Base-by-base conservation (phyloP, 139 green algal genomes). In the Deuterostichococcus epilithicus region DNA sequence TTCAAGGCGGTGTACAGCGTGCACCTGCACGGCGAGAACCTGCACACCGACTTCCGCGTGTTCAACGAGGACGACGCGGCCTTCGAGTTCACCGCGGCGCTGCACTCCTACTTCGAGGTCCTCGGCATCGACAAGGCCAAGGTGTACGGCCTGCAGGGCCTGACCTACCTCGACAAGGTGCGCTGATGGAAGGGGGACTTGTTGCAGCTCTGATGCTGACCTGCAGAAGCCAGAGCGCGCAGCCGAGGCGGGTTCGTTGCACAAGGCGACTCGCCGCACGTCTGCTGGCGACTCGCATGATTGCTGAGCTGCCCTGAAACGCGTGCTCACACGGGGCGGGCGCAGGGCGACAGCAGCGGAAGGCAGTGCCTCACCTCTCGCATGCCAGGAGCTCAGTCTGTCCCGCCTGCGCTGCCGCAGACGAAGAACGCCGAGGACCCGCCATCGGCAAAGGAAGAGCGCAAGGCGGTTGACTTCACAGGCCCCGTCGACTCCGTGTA, bases 91-190 rank as follows among this genome's bases (percentile, higher is more conserved):
- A 97, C 94, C 23, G 90, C 92, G 23, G 94, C 94, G 2, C 87
- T 99, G 76, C 96, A 99, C 92, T 91, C 88, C 34, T 98, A 98
- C 91, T 92, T 98, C 73, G 91, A 96, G 82, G 94, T 98, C 25
- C 81, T 89, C 39, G 85, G 88, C 73, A 86, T 96, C 26, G 78
- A 83, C 30, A 89, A 90, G 77, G 75, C 82, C 38, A 74, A 36
- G 6, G 74, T 83, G 26, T 58, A 73, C 87, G 93, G 93, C 33
- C 85, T 96, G 30, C 84, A 89, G 60, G 95, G 93, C 33, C 81
- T 97, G 44, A 89, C 84, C 20, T 96, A 94, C 82, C 85, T 97
- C n/a, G 90, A 97, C 86, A 98, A 90, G 75, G 80, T 84, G 63
- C 42, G 52, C 52, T 63, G 5, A 30, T 20, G 52, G 52, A 5